Conservation (phyloP, 2,329 filamentous ascomycete genomes). For the Hypoxylon sp. region DNA sequence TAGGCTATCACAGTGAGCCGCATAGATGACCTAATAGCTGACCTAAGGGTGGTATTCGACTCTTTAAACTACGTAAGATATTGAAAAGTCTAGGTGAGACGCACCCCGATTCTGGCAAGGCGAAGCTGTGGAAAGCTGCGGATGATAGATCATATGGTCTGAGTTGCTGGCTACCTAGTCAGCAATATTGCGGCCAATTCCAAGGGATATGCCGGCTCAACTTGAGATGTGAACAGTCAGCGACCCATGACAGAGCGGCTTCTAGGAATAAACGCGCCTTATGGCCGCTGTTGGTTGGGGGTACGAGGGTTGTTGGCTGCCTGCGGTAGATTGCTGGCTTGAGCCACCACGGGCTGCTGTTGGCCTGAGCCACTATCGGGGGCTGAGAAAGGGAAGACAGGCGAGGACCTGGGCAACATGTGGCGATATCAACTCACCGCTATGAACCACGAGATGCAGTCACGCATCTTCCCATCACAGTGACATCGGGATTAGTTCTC, state of each 20-base stretch:
- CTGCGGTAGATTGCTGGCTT: neutral
- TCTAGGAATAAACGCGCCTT: neutral
- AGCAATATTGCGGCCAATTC: slow-evolving; percentile 21
- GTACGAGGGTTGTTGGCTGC: neutral
- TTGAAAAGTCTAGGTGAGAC: slow-evolving; percentile 21
- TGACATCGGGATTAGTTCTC: slow-evolving; percentile 25
- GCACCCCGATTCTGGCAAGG: slow-evolving; percentile 18
- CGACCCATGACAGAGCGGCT: slow-evolving; percentile 11
- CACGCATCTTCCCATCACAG: slow-evolving; percentile 20
- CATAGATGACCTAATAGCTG: slow-evolving; percentile 30
- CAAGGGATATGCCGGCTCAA: neutral
- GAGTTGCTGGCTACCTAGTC: slow-evolving; percentile 7
- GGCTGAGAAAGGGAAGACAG: slow-evolving; percentile 5
- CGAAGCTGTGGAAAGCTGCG: slow-evolving; percentile 1
- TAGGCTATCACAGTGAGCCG: slow-evolving; percentile 27
- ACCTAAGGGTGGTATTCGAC: slow-evolving; percentile 14
- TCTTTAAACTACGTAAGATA: slow-evolving; percentile 24
- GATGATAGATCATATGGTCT: slow-evolving; percentile 29
- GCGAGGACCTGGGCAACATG: slow-evolving; percentile 11
- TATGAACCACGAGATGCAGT: slow-evolving; percentile 29
- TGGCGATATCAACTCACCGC: slow-evolving; percentile 19
- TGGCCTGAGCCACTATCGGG: neutral
- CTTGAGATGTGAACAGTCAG: slow-evolving; percentile 15
- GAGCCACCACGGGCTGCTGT: neutral
- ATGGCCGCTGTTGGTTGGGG: neutral